phyloP scores from a whole-genome alignment of 179 eudicot species.

The Actinidia chinensis region DNA sequence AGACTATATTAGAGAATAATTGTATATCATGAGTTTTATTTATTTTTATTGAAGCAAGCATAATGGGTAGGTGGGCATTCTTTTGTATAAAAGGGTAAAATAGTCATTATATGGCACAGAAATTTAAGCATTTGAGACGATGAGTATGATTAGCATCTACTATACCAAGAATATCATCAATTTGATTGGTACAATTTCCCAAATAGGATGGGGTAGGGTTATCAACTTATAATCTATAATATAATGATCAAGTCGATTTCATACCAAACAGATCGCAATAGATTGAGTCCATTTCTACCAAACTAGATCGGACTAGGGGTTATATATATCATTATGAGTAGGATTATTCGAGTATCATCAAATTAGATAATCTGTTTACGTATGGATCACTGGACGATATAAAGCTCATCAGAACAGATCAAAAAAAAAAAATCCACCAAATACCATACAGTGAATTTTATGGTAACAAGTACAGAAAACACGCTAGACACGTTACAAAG shows the following conservation, averaged over 20 bases:
- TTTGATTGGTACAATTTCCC: no score
- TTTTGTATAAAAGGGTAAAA: conserved; percentile 5
- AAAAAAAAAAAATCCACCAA: not conserved
- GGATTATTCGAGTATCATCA: no score
- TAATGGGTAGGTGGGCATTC: not conserved
- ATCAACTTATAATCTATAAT: no score
- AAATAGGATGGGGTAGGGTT: no score
- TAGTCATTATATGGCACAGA: not conserved
- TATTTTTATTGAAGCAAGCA: not conserved
- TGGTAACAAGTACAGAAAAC: not conserved
- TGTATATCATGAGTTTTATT: not conserved
- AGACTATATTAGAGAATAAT: conserved; percentile 47
- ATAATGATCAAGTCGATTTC: no score
- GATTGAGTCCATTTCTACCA: no score
- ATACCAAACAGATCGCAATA: no score
- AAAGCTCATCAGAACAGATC: not conserved
- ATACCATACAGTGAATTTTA: not conserved
- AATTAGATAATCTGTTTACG: no score
- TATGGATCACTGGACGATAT: not conserved
- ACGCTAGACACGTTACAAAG: not conserved
- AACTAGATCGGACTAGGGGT: no score
- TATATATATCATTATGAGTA: no score
- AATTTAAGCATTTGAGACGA: not conserved
- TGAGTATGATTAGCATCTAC: no score
- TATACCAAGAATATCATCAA: no score